Percentiles rank a stretch among this genome's conserved stretches.
These are phyloP conservation scores for Amoeboaphelidium occidentale DNA, from an alignment of 371 early-diverging fungal species.

Conservation along the genomic window DNA sequence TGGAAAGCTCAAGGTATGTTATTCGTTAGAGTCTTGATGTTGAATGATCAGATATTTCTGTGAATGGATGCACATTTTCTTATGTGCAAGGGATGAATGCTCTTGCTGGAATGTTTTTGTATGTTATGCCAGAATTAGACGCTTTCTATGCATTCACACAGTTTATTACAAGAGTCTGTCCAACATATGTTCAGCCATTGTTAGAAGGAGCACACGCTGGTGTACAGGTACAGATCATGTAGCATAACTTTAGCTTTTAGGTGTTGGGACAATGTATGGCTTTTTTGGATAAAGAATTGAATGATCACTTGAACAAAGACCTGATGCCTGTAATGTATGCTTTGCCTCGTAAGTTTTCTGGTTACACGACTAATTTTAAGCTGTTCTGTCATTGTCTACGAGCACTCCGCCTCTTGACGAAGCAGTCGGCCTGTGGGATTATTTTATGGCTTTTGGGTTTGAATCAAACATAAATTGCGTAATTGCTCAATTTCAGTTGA, in stretches of 20 bases:
- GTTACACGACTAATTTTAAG: conserved; percentile 13
- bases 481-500: conserved; percentile 48
- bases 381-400: conserved; percentile 73
- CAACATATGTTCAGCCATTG: conserved; percentile 69
- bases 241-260: conserved; percentile 11
- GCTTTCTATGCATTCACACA: conserved; percentile 61
- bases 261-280: conserved; percentile 54
- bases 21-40: too few species aligned
- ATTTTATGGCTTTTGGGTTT: conserved; percentile 61
- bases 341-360: conserved; percentile 42
- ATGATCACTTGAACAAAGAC: conserved; percentile 38
- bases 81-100: conserved; percentile 94
- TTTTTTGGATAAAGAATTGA: conserved; percentile 42
- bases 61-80: conserved; percentile 18
- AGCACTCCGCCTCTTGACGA: conserved; percentile 64
- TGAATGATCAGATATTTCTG: too few species aligned
- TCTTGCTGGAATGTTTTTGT: conserved; percentile 69
- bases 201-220: conserved; percentile 80
- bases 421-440: conserved; percentile 70
- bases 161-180: conserved; percentile 60
- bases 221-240: conserved; percentile 25
- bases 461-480: conserved; percentile 74
- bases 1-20: conserved; percentile 25
- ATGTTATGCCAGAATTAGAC: conserved; percentile 69
- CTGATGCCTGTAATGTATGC: conserved; percentile 57